These are phyloP conservation scores for Aspergillus novoparasiticus DNA, from an alignment of 2,329 filamentous ascomycete species.

Conservation along the genomic window DNA sequence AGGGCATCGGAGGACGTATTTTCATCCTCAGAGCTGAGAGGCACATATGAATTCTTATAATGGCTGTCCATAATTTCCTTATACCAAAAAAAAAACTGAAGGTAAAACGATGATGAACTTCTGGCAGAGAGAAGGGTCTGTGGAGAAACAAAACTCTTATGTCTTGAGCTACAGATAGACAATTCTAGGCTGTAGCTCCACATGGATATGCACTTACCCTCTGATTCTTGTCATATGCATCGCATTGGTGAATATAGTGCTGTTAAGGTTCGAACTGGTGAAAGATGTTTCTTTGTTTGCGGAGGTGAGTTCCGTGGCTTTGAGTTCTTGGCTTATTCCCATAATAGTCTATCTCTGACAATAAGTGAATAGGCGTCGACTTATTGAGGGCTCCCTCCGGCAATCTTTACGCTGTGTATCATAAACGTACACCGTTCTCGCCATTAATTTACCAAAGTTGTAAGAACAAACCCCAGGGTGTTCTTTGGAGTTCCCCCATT, in stretches of 20 bases:
- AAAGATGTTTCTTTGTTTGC: not conserved
- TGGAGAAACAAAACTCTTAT: not conserved
- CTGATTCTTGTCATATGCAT: not conserved
- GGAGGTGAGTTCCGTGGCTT: not conserved
- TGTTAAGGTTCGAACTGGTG: not conserved
- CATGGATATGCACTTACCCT: not conserved
- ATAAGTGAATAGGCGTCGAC: not conserved
- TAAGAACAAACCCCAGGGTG: not conserved
- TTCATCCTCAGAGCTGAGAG: not conserved
- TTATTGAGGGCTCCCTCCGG: not conserved
- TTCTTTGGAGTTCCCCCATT: not conserved
- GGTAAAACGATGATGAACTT: not conserved
- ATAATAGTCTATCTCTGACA: not conserved
- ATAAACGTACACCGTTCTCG: not conserved
- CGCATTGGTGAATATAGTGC: not conserved
- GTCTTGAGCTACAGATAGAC: not conserved
- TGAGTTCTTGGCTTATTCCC: not conserved
- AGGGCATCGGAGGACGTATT: not conserved
- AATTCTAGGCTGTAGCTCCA: not conserved
- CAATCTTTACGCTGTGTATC: not conserved
- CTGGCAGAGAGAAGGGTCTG: not conserved
- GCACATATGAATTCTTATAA: not conserved
- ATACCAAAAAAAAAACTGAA: not conserved
- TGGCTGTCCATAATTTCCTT: not conserved
- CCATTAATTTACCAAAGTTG: not conserved